Evolutionary conservation across 331 rosid species (phyloP).

Genomic region (Dryas integrifolia): DNA sequence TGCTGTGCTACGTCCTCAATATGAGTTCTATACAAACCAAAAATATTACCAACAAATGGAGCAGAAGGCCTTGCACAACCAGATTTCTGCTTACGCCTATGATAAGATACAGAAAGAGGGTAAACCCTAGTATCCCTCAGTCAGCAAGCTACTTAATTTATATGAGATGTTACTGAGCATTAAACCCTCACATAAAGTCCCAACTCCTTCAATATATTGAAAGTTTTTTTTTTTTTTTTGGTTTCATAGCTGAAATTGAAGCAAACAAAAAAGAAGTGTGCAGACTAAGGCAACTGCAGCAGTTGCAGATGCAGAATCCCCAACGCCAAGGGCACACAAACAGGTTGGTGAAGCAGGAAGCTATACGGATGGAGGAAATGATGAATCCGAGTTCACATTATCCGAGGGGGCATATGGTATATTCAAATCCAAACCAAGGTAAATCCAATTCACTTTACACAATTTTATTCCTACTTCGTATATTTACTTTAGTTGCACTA

Average conservation of each 20-base stretch:
- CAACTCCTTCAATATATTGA: background rate
- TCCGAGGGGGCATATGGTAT: background rate
- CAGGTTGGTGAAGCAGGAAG: conserved; percentile 9
- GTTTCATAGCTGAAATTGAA: conserved; percentile 39
- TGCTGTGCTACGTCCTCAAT: conserved; percentile 35
- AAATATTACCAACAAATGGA: conserved; percentile 33
- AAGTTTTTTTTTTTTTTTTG: background rate
- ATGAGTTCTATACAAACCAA: conserved; percentile 22
- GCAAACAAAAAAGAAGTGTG: conserved; percentile 37
- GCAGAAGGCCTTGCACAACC: conserved; percentile 31
- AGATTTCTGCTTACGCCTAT: conserved; percentile 18
- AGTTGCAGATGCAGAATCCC: background rate
- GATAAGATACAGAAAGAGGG: conserved; percentile 37
- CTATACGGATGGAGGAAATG: background rate
- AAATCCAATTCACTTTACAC: background rate
- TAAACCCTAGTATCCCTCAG: conserved; percentile 9
- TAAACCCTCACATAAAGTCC: no score
- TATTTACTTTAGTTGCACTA: no score
- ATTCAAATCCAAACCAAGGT: conserved; percentile 1
- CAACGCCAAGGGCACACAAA: conserved; percentile 13
- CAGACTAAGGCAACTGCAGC: conserved; percentile 32
- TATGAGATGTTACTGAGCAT: no score
- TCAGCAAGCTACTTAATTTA: no score
- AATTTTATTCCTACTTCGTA: background rate
- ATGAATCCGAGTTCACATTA: background rate